Base-by-base conservation (phyloP, 257 asterid species). In the Capsicum chinense region DNA sequence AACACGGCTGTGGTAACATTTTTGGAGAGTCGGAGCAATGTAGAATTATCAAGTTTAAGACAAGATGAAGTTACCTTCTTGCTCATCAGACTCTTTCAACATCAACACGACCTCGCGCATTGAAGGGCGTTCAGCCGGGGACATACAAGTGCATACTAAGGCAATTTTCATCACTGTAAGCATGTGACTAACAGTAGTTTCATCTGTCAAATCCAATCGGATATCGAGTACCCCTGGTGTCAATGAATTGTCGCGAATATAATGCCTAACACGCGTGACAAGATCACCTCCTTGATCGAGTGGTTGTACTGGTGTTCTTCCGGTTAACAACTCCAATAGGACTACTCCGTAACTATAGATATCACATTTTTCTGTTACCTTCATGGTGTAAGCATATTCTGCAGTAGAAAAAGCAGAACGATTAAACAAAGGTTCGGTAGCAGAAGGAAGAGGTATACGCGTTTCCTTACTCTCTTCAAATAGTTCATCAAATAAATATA, bases 261-360 rank as follows among this genome's bases (percentile, higher is more conserved):
- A 91, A 79, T 84, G 92, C 83, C 92, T 87, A 21, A 86, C 94
- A 90, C 91, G 88, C 1, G 98, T 78, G 13, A 93, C 99, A 17
- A 95, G 97, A 86, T 94, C 95, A 7, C 99, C 98, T 54, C 99
- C 99, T 62, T 92, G 85, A 59, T 95, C 99, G 47, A 93, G 15
- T 9, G 86, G 79, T 17, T 91, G 92, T 3, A 92, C 47, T 0
- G 95, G 88, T 66, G 69, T 86, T 90, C 86, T 91, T 73, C 95
- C 95, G 0, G 95, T 91, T 47, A 91, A 69, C 48, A 92, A 90
- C 44, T 92, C 94, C 89, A 92, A 85, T 11, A 92, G 90, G 3
- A 92, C 90, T 11, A 92, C 95, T 7, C 95, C 95, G 2, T 85
- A 92, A 79, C 94, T 92, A 83, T 92, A 92, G 16, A 91, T 73